Evolutionary conservation across 495 filamentous ascomycete genomes (phyloP), one percentile per base, ranked within the genome.

Genomic region (Neurospora cerealis): DNA sequence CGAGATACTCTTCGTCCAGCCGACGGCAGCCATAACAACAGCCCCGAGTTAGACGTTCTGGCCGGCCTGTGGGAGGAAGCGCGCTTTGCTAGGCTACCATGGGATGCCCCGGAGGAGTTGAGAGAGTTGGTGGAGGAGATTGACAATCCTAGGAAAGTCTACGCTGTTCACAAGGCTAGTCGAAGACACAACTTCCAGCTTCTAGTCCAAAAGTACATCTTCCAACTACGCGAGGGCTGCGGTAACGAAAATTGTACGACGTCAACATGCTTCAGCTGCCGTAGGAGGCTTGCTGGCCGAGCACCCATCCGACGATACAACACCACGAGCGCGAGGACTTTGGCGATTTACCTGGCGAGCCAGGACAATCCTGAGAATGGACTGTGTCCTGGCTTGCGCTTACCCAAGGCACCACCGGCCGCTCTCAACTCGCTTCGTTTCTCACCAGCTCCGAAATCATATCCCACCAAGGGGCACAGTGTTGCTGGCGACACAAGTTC

Each of bases 151-250:
- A 85, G 82, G 77, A 81, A 83, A 48, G 83, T 88, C 34, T 87
- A 89, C 71, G 81, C 83, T 46, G 81, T 88, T 37, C 80, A 88
- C 74, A 84, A 81, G 71, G 87, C 86, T 5, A 86, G 80, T 54
- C 83, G 87, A 13, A 81, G 87, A 17, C 86, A 88, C 71, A 81
- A 84, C 71, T 85, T 89, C 69, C 87, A 89, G 74, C 75, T 81
- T 21, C 77, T 88, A n/a, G 85, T 89, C 37, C 85, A 88, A 73
- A 86, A 82, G 86, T 96, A 92, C 78, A 92, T 94, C 74, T 84
- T 86, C 24, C 94, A 97, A 82, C 87, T 97, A n/a, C 87, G 93
- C 42, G 87, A 94, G 73, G 94, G 94, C 72, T 97, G 94, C 78
- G 85, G 88, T 69, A 87, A 88, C 69, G 83, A 86, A n/a, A 81